Conservation (phyloP, 139 green algal species). For the Zygnema cylindricum region DNA sequence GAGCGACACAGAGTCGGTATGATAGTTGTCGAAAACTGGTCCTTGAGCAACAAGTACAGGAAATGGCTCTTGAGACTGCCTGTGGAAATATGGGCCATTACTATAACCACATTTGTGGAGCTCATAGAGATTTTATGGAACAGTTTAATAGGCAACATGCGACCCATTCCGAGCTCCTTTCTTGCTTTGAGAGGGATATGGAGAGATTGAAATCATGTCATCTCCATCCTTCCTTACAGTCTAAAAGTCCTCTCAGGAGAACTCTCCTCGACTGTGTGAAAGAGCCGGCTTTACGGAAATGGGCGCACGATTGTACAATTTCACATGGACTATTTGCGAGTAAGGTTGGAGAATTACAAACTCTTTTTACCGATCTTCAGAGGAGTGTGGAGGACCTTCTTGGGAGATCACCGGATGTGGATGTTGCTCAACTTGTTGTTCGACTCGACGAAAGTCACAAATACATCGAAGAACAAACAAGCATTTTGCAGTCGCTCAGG, state of each 20-base stretch:
- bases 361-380: conserved; percentile 67
- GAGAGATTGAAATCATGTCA: conserved; percentile 66
- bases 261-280: conserved; percentile 75
- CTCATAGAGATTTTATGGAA: conserved; percentile 72
- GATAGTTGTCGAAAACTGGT: conserved; percentile 75
- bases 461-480: conserved; percentile 70
- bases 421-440: conserved; percentile 50
- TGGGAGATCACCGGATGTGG: conserved; percentile 66
- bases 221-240: conserved; percentile 68
- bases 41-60: conserved; percentile 74
- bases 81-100: conserved; percentile 88
- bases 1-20: conserved; percentile 66
- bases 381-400: conserved; percentile 85
- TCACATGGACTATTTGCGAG: conserved; percentile 71
- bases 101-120: conserved; percentile 77
- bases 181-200: conserved; percentile 78
- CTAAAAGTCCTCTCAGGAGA: background rate
- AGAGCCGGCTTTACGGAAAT: conserved; percentile 70
- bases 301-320: conserved; percentile 69
- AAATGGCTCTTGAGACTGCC: conserved; percentile 78
- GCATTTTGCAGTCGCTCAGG: conserved; percentile 49
- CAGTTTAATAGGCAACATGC: conserved; percentile 60
- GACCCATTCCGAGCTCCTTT: conserved; percentile 72
- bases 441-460: conserved; percentile 70
- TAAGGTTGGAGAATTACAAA: conserved; percentile 77